Evolutionary conservation across 2,329 filamentous ascomycete species (phyloP), one percentile per base, ranked within the genome.

Genomic region (Penicillium sp.): DNA sequence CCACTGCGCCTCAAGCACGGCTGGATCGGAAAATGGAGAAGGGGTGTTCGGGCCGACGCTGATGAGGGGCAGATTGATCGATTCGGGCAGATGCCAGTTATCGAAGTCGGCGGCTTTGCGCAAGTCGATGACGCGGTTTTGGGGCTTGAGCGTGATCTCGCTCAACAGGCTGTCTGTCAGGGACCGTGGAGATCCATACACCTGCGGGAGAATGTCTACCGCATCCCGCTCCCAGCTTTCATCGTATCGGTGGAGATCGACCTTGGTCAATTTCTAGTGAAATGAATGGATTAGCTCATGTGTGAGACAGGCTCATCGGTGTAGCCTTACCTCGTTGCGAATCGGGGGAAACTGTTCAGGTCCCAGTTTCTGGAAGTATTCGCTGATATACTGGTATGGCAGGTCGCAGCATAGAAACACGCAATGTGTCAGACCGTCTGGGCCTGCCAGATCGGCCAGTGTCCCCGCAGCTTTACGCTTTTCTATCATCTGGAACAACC

Each of bases 401-500:
- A 81, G 46, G 39, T 82, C 78, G 40, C 77, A 80, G 58, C 77
- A 81, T 2, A 80, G 55, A 54, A 81, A 81, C 0, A 77, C 75
- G 30, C 73, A 76, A 42, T 73, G 66, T 2, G 74, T 62, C 33
- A 67, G 59, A 1, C 72, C 72, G 20, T 70, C 64, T 0, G 61
- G 53, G 0, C 67, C 69, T 0, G 66, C 62, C 1, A 78, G 55
- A 7, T 70, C 60, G 1, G 54, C 23, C 9, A 79, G 56, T 0
- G 61, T 69, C 0, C 68, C 70, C 0, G 62, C 64, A 0, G 54
- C 48, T 47, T 76, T 77, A 11, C 63, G 62, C 42, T 69, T 73
- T 35, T 70, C 64, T 1, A 79, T 51, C 45, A 72, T 70, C 28
- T 75, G 65, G 44, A 68, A 69, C 2, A 75, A 53, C 8, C 77